Base-by-base conservation (phyloP, 1,284 basidiomycete genomes). In the Ceraceosorus guamensis region DNA sequence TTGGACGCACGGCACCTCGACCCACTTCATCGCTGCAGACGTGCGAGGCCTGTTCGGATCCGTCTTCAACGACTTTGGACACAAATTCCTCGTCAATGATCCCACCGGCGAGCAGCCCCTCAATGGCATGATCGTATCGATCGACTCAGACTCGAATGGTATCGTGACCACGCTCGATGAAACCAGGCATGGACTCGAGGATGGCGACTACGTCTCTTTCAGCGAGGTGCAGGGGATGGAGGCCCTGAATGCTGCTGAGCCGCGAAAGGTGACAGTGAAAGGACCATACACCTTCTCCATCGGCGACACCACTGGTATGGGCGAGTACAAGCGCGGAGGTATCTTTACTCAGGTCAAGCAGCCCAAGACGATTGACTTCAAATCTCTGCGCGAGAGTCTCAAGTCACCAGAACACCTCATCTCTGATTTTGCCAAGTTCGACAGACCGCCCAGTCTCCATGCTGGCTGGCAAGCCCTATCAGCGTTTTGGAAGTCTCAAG, bases 301-400 rank as follows among this genome's bases (percentile, higher is more conserved):
- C 48, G 73, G 71, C 63, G 80, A 74, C 62, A 76, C 73, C 7
- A 58, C 65, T 32, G 59, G 65, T 10, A 63, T 73, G 11, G 82
- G 86, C 52, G 82, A 85, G 48, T 98, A 98, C 80, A 85, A 86
- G 71, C 79, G 84, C 34, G 95, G 92, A 34, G 95, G 95, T 50
- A 87, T 93, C 66, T 99, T 98, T 77, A 92, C 89, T 14, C 95
- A 99, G 79, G 91, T 98, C 71, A 99, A 98, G 81, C 92, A 95
- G 91, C 95, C 95, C 24, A 96, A 95, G 80, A 83, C 90, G 60
- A 81, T 98, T 55, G 84, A 62, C 37, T 76, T 75, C 61, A 96
- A 96, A 90, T 85, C 91, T 5, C 82, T 99, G 45, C 84, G 87
- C 67, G 91, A 97, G 68, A 91, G 91, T 4, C 77, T 90, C 56